Base-by-base conservation (phyloP, 306 rosid species). In the Abrus pulchellus region DNA sequence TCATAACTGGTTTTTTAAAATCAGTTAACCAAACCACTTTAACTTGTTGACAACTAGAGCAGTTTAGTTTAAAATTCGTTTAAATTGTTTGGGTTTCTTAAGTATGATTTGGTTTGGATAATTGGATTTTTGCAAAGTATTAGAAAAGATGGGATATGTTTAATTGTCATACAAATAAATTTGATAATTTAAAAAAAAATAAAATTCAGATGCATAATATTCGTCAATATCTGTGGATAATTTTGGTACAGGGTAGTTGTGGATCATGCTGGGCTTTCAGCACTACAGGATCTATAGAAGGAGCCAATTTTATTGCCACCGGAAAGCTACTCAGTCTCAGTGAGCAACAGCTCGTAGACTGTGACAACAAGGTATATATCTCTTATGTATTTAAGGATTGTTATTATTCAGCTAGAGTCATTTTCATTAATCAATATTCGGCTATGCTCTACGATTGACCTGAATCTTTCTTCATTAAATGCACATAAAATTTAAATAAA, bases 211-310 rank as follows among this genome's bases (percentile, higher is more conserved):
- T 75, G 59, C 14, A n/a, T 61, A 6, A 40, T 41, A 5, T 1
- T 63, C 2, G 4, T 12, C 13, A 34, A 38, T 50, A n/a, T 13
- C 53, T n/a, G 8, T 54, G 27, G 43, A 10, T 36, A 40, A 61
- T 50, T 61, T 69, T 69, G 65, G 66, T 48, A 40, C 84, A 94
- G 99, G 99, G 99, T 8, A 32, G 0, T 10, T 94, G 99, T 74
- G 99, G 99, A 72, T 83, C 99, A 5, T 93, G 97, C 77, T 94
- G 99, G 99, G 99, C 97, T 36, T 94, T 94, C 75, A 94, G 97
- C 81, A 94, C 99, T 0, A 90, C 94, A 30, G 99, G 99, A 68
- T 87, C 91, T 4, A 52, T 91, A 8, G 99, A 94, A 88, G 99
- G 99, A 76, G 99, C 97, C 33, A 77, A 94, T 82, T 94, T 85